Conservation (phyloP, 805 yeast species). For the Metschnikowia orientalis region DNA sequence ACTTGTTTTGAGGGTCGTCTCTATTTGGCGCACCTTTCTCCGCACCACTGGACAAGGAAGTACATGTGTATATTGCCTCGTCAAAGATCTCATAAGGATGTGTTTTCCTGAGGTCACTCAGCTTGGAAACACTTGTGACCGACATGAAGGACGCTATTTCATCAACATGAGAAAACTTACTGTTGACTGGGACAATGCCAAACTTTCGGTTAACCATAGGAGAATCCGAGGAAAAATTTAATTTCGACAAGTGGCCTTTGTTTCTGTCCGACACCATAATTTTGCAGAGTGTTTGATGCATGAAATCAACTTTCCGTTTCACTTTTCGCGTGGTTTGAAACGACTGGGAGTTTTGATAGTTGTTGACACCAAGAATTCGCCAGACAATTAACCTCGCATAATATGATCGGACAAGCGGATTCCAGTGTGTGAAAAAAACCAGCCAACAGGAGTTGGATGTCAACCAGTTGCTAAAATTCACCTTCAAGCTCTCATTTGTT, state of each 20-base stretch:
- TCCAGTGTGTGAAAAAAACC: slow-evolving; percentile 69
- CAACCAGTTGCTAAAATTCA: slow-evolving; percentile 52
- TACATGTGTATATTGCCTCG: slow-evolving; percentile 52
- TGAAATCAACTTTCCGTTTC: slow-evolving; percentile 26
- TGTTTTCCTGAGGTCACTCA: slow-evolving; percentile 42
- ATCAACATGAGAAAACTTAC: slow-evolving; percentile 21
- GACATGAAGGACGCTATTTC: slow-evolving; percentile 13
- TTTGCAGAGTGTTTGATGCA: slow-evolving; percentile 18
- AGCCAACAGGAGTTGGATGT: slow-evolving; percentile 49
- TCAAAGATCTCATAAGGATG: slow-evolving; percentile 64
- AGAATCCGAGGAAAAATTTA: slow-evolving; percentile 32
- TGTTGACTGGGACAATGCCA: slow-evolving; percentile 36
- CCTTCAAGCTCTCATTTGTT: slow-evolving; percentile 39
- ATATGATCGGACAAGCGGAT: slow-evolving; percentile 68
- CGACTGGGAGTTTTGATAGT: slow-evolving; percentile 31
- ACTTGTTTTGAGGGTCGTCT: slow-evolving; percentile 27
- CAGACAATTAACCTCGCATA: slow-evolving; percentile 65
- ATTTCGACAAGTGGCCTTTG: slow-evolving; percentile 3
- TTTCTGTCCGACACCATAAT: slow-evolving; percentile 2
- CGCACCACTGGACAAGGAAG: slow-evolving; percentile 20
- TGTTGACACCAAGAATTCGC: slow-evolving; percentile 49
- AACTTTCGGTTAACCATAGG: slow-evolving; percentile 48
- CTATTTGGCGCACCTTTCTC: not conserved
- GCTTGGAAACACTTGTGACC: slow-evolving; percentile 17
- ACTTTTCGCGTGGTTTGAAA: slow-evolving; percentile 29